These are phyloP conservation scores for Tylopilus sp. DNA, from an alignment of 768 basidiomycete genomes.

Conservation along the genomic window DNA sequence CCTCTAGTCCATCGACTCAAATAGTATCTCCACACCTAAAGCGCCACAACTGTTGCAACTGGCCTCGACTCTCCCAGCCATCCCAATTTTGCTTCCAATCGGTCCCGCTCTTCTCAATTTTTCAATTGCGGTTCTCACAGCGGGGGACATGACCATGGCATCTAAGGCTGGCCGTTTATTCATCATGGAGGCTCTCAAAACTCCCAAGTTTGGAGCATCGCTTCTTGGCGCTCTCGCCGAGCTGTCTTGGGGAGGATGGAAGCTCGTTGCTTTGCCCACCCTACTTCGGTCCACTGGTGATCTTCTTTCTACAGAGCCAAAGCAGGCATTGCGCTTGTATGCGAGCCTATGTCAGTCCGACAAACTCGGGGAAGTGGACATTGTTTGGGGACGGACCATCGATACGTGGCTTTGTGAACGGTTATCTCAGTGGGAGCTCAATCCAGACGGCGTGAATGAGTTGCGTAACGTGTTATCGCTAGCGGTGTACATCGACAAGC, in stretches of 20 bases:
- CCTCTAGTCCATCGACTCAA: slow-evolving; percentile 2
- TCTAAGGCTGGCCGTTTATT: slow-evolving; percentile 47
- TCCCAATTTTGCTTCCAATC: slow-evolving; percentile 27
- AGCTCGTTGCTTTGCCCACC: slow-evolving; percentile 57
- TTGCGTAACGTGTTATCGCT: slow-evolving; percentile 55
- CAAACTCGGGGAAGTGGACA: slow-evolving; percentile 54
- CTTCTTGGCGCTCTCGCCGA: slow-evolving; percentile 62
- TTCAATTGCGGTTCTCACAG: slow-evolving; percentile 34
- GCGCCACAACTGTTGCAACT: slow-evolving; percentile 38
- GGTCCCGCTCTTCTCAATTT: slow-evolving; percentile 33
- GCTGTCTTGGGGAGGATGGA: slow-evolving; percentile 76
- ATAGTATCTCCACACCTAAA: slow-evolving; percentile 10
- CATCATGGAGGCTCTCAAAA: slow-evolving; percentile 23
- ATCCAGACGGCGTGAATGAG: slow-evolving; percentile 43
- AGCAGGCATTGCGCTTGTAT: slow-evolving; percentile 44
- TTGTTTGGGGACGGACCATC: slow-evolving; percentile 55
- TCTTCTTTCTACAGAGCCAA: slow-evolving; percentile 44
- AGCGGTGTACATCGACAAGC: slow-evolving; percentile 46
- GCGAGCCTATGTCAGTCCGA: slow-evolving; percentile 45
- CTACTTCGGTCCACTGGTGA: slow-evolving; percentile 50
- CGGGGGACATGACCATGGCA: slow-evolving; percentile 41
- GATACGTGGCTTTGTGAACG: slow-evolving; percentile 46
- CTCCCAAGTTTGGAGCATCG: slow-evolving; percentile 44
- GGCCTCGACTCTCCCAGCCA: slow-evolving; percentile 25
- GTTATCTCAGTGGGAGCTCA: slow-evolving; percentile 41